Conservation (phyloP, 225 moss, liverwort and hornwort genomes). For the Sphagnum contortum region DNA sequence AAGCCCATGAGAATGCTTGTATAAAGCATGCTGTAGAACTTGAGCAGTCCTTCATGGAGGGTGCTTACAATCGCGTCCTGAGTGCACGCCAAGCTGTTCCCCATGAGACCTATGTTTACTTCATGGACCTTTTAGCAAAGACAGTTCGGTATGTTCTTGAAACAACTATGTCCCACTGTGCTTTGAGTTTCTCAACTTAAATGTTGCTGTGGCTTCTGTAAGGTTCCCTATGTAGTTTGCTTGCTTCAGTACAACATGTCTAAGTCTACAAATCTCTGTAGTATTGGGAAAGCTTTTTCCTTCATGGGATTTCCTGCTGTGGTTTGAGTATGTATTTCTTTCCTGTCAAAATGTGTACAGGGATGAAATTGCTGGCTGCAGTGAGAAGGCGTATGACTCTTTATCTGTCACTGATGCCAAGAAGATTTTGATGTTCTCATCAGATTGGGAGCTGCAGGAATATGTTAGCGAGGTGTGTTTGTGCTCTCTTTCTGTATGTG, state of each 20-base stretch:
- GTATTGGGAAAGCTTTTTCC: too few relatives aligned
- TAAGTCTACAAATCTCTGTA: too few relatives aligned
- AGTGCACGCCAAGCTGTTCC: slow-evolving; percentile 75
- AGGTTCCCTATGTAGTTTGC: too few relatives aligned
- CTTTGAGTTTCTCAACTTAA: too few relatives aligned
- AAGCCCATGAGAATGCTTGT: slow-evolving; percentile 57
- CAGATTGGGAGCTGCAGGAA: slow-evolving; percentile 46
- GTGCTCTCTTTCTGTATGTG: too few relatives aligned
- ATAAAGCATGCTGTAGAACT: slow-evolving; percentile 76
- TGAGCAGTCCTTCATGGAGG: slow-evolving; percentile 81
- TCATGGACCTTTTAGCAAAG: slow-evolving; percentile 83
- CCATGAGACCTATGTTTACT: slow-evolving; percentile 67
- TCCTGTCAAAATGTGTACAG: slow-evolving; percentile 15
- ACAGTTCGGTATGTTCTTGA: slow-evolving; percentile 43
- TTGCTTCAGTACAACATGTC: too few relatives aligned
- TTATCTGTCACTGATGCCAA: slow-evolving; percentile 63
- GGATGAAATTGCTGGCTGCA: slow-evolving; percentile 72
- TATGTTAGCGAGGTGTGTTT: slow-evolving; percentile 47
- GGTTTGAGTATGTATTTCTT: too few relatives aligned
- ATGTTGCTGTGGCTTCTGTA: too few relatives aligned
- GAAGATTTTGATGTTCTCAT: slow-evolving; percentile 70
- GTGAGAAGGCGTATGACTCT: slow-evolving; percentile 72
- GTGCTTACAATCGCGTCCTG: slow-evolving; percentile 61
- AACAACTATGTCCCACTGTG: too few relatives aligned
- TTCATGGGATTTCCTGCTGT: too few relatives aligned